phyloP scores from a whole-genome alignment of 345 rosid genomes.

The Brassica incana region DNA sequence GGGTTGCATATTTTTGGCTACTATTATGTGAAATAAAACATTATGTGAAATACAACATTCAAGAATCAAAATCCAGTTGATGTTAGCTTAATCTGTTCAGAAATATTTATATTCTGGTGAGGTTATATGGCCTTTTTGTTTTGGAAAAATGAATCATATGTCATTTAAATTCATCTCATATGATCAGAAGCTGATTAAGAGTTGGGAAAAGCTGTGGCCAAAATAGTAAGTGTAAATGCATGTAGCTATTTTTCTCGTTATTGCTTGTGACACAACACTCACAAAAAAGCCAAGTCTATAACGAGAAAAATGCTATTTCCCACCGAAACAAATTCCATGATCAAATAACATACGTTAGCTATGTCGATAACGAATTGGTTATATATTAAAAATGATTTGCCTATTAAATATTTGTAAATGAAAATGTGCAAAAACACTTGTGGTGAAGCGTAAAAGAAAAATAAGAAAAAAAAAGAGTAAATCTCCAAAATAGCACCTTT shows the following conservation, averaged over 20 bases:
- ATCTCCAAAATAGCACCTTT: no score
- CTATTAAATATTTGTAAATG: neutral
- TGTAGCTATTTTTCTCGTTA: neutral
- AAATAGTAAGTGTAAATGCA: neutral
- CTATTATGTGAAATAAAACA: neutral
- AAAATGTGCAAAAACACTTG: neutral
- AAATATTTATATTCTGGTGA: neutral
- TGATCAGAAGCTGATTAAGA: neutral
- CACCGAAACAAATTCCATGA: neutral
- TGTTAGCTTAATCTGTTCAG: slow-evolving; percentile 1
- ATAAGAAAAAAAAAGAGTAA: no score
- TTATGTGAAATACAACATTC: no score
- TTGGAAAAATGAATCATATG: neutral
- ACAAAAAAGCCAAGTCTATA: neutral
- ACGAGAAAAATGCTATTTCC: neutral
- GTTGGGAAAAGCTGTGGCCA: neutral
- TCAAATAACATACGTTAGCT: neutral
- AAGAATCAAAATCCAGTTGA: neutral
- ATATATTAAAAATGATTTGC: neutral
- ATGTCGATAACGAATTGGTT: neutral
- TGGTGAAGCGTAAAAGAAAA: no score
- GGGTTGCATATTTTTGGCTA: neutral
- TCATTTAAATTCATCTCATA: neutral
- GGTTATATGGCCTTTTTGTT: neutral
- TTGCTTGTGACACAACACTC: neutral